Evolutionary conservation across 805 yeast species (phyloP).

Genomic region (Schwanniomyces polymorphus): DNA sequence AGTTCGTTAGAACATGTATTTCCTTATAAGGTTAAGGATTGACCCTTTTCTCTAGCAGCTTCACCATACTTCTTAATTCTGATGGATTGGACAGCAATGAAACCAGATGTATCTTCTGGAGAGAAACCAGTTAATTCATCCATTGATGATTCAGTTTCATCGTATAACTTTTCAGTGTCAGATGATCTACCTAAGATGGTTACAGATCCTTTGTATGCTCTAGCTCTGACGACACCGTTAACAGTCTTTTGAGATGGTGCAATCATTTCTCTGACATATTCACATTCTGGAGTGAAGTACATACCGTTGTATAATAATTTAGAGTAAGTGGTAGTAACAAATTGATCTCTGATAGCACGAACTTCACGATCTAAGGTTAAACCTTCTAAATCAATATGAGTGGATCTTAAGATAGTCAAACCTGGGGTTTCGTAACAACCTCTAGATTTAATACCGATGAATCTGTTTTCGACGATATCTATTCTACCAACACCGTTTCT

Average conservation of each 20-base stretch:
- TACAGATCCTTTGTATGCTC: conserved; percentile 88
- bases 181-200: conserved; percentile 90
- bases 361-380: conserved; percentile 97
- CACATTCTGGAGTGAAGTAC: conserved; percentile 98
- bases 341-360: conserved; percentile 92
- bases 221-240: conserved; percentile 93
- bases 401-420: conserved; percentile 85
- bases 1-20: background rate
- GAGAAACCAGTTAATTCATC: conserved; percentile 98
- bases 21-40: conserved; percentile 33
- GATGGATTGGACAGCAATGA: conserved; percentile 96
- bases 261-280: conserved; percentile 90
- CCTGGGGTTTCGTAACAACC: conserved; percentile 99
- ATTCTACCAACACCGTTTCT: conserved; percentile 99
- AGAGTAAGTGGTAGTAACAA: conserved; percentile 91
- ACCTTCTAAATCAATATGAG: conserved; percentile 97
- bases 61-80: conserved; percentile 98
- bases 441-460: conserved; percentile 97
- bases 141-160: conserved; percentile 98
- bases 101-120: conserved; percentile 96
- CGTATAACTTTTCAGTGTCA: conserved; percentile 93
- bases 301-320: conserved; percentile 93
- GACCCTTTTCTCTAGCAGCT: conserved; percentile 81
- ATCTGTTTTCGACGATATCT: conserved; percentile 98
- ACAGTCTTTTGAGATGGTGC: conserved; percentile 93